Evolutionary conservation across 208 protist species (phyloP), one percentile per base, ranked within the genome.

Genomic region (Strigomonas culicis): DNA sequence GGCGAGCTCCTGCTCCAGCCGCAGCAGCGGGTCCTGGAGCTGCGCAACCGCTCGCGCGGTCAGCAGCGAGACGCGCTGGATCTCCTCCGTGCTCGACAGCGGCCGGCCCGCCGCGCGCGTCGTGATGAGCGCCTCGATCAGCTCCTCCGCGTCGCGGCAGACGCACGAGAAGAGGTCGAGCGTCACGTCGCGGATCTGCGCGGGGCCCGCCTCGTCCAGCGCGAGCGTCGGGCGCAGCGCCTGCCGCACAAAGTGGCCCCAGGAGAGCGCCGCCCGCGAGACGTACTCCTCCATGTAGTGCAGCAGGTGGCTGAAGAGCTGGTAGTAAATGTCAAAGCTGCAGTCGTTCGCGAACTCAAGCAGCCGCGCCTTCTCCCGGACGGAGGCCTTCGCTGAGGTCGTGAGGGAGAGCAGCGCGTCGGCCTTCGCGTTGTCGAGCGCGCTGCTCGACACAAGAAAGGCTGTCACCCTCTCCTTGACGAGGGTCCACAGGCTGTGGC

Each of bases 361-460:
- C 2, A 85, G 32, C 10, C 22, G 19, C 32, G 69, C 43, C 52
- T 69, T 82, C 67, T 85, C 75, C 43, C 76, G 68, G 11, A 46
- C 58, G 1, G 72, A 59, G 19, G 67, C 57, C 50, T 72, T 24
- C 17, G 31, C 56, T 4, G 39, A 44, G 27, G 59, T 70, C n/a
- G 70, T 60, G 34, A 79, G 62, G 10, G 73, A 70, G 50, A 92
- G 74, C 58, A 94, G 47, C 58, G 64, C 72, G 61, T 94, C 75
- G 27, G 83, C 88, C 61, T 63, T 76, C 6, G 64, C 60, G 65
- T 94, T 77, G 69, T 81, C 75, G 11, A 92, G 63, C 13, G 57
- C 49, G 22, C 71, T 74, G 39, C 62, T 55, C 50, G 63, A 73
- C 59, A 92, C 77, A 17, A 92, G 72, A 31, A 85, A 76, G 10